Base-by-base conservation (phyloP, 2,329 filamentous ascomycete genomes). In the Fusarium pseudoanthophilum region DNA sequence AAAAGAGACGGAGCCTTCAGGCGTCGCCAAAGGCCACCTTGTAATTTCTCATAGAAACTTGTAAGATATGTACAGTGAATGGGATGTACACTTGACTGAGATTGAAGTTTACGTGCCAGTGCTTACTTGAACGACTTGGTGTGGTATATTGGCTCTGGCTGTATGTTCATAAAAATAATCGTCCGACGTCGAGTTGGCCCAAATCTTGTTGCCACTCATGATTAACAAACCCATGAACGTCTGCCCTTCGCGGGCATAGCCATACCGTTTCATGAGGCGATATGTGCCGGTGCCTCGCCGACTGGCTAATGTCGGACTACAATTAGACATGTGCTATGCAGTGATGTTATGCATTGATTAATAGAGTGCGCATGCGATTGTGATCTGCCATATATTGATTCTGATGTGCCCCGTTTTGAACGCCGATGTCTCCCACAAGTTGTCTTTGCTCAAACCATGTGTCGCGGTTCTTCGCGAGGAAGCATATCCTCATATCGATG, bases 401-500 rank as follows among this genome's bases (percentile, higher is more conserved):
- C 62, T 64, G 40, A 56, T 46, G 37, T 58, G 51, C 45, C 48
- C 57, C 65, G 52, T 57, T 64, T 60, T 45, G 56, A 64, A 55
- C 60, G 60, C 57, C 53, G 42, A 51, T 53, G 34, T 63, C 51
- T 56, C 45, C 48, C 34, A 43, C 36, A 51, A 52, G 39, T 36
- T 53, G 52, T 36, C 55, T 77, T 52, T 55, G 37, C 55, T 78
- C 66, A 85, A 15, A 85, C 82, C 80, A 84, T 82, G 21, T 79
- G 83, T 77, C 83, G 82, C 16, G 88, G 88, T 52, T 85, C 83
- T 67, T 85, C 82, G 49, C 87, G 82, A 34, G 87, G 87, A 28
- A 87, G 75, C 87, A 89, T 87, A 71, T 90, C 88, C 78, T 90
- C 88, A 71, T 90, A 90, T 46, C 87, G 84, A 67, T 86, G 84